Evolutionary conservation across 345 rosid genomes (phyloP), one percentile per base, ranked within the genome.

Genomic region (Alliaria petiolata): DNA sequence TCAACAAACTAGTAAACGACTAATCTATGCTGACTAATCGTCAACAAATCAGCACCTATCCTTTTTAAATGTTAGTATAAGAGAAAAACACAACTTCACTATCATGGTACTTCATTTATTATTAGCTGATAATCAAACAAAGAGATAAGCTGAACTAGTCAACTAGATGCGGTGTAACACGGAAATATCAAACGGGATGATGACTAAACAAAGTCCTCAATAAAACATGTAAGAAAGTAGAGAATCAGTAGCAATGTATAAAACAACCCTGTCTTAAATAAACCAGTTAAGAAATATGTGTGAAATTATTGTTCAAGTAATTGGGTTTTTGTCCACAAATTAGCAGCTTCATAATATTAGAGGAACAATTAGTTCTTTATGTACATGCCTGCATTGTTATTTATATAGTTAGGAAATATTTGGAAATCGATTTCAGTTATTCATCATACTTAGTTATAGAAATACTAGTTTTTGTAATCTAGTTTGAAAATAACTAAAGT

Each of bases 1-100:
- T 52, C 45, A 22, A 71, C 44, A 40, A 61, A 61, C n/a, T 15
- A 62, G 63, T 53, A 62, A 51, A n/a, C 31, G 45, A 62, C 62
- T 52, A 31, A 52, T 53, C 62, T 31, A 9, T 51, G 62, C 0
- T 62, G 63, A 62, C 39, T 22, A 33, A 43, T 52, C 8, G 47
- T 62, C 39, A 52, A 20, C 76, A 71, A 60, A 67, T 40, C 19
- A 43, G 0, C 30, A 54, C 22, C 62, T 67, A 52, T 43, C 15
- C 13, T 13, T 11, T 7, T 16, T 28, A 52, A 14, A 12, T 66
- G 8, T 28, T 52, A 16, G 16, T 25, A 7, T 26, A 50, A 5
- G 45, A 35, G 56, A 15, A 63, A 15, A 2, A 3, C 30, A 16
- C 39, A 25, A 10, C 10, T 66, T 38, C 38, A 38, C 15, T 35